These are phyloP conservation scores for Boletus mariae DNA, from an alignment of 1,284 basidiomycete genomes.

Conservation along the genomic window DNA sequence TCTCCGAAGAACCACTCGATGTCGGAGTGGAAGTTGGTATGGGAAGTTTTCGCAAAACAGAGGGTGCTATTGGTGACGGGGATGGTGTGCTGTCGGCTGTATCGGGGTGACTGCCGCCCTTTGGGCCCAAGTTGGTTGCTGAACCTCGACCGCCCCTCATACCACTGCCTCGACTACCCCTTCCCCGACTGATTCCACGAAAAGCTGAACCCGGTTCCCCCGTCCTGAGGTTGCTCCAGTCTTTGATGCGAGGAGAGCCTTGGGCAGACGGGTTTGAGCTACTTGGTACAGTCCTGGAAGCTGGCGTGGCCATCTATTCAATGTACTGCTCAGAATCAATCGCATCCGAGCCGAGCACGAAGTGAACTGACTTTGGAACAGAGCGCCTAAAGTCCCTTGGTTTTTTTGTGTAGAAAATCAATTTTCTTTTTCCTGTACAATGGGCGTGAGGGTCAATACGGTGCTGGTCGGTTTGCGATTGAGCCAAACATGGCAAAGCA, in stretches of 20 bases:
- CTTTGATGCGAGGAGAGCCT: constrained; percentile 32
- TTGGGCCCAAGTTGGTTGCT: constrained; percentile 28
- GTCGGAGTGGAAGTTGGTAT: constrained; percentile 2
- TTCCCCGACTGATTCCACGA: constrained; percentile 37
- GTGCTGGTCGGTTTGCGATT: constrained; percentile 1
- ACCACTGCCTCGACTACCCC: constrained; percentile 33
- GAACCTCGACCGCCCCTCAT: constrained; percentile 26
- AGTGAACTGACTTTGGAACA: constrained; percentile 28
- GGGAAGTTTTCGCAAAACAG: constrained; percentile 20
- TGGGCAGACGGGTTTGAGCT: constrained; percentile 25
- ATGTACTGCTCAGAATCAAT: constrained; percentile 3
- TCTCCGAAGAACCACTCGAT: constrained; percentile 16
- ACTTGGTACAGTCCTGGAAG: constrained; percentile 28
- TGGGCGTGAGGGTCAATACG: not conserved
- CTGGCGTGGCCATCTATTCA: constrained; percentile 30
- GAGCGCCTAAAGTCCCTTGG: not conserved
- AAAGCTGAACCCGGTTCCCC: constrained; percentile 51
- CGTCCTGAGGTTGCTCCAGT: constrained; percentile 40
- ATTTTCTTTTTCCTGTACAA: not conserved
- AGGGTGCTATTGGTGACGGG: constrained; percentile 19
- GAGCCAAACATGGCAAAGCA: constrained; percentile 36
- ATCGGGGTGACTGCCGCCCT: constrained; percentile 24
- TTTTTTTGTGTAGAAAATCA: not conserved
- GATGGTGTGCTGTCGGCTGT: constrained; percentile 22
- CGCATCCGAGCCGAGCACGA: not conserved